Base-by-base conservation (phyloP, 306 rosid species). In the Quercus cerris region DNA sequence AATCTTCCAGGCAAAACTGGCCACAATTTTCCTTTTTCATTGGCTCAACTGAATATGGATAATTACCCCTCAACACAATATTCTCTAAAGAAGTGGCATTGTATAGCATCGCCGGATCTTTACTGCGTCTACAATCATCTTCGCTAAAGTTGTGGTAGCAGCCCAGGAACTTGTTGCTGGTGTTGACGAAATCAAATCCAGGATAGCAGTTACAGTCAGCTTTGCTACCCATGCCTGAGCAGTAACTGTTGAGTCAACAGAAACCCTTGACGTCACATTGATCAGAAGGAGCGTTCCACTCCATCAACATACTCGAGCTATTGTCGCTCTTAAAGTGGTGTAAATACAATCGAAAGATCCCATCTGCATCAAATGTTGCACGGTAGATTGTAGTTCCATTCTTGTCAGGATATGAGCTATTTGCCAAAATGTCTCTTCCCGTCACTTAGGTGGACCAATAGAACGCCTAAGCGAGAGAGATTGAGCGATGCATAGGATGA, bases 11-110 rank as follows among this genome's bases (percentile, higher is more conserved):
- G 52, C 52, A 46, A 46, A 0, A 46, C 15, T 46, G 0, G 52
- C 4, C 4, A 3, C 52, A 46, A 46, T 0, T 0, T 46, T 46
- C 4, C 0, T 46, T 0, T 0, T 46, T 0, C 15, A 46, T 11
- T 46, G 9, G 2, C 0, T 0, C 0, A 46, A 46, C 14, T 10
- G 52, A 46, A 46, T 8, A 46, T 0, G 52, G 52, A 0, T 0
- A 0, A 46, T 46, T 0, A 0, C 14, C 0, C 14, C 14, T 0
- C 52, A 0, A 3, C 22, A 66, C 8, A 31, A 31, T 31, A 31
- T 67, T 18, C 6, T 3, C 0, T 20, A 33, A 33, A 31, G 14
- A 2, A 33, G 19, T 23, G 0, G 8, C 0, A 6, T 11, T 3
- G 14, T 33, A 67, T 23, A 3, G 51, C 51, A 33, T 4, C 0